Evolutionary conservation across 805 yeast species (phyloP), one percentile per base, ranked within the genome.

Genomic region (Helenozyma baotianmanensis): DNA sequence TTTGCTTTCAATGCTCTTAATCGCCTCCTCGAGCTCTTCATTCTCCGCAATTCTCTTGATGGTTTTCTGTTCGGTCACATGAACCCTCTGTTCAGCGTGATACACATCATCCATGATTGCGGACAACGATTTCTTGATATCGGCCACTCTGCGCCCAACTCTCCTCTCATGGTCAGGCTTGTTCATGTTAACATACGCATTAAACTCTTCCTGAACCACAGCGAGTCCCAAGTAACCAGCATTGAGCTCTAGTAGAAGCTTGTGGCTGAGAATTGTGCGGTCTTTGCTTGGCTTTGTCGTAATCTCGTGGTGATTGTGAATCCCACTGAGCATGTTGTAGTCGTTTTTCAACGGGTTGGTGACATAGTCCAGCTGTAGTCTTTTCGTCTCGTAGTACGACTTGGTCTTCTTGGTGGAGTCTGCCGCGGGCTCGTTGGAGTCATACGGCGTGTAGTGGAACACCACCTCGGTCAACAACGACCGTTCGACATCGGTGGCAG

Each of bases 401-500:
- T 58, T 53, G 35, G 59, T 60, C 31, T 43, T 40, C 19, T 30
- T 33, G 21, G 25, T 22, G 13, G 16, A 25, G 10, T 33, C 36
- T 1, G 38, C 42, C 27, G 56, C 51, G 42, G 58, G 54, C n/a
- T 42, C 44, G 7, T 36, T 29, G 2, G 70, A 58, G 33, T 72
- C 74, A 40, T 74, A 72, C 24, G 76, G 70, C 7, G 70, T 64
- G 35, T 64, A 74, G 38, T 73, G 79, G 52, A 75, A 82, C 33
- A 72, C 76, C 3, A 83, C 90, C 51, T 84, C 94, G 1, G 86
- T 79, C 30, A 83, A 58, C 36, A 84, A 57, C 0, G 92, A 80
- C 47, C 74, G 72, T 51, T 88, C 96, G 14, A 88, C 95, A 54
- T 88, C 96, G 42, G 65, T 63, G 1, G 89, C 70, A 3, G 72